A percentile compares a stretch with the other conserved stretches of the same genome.
Conservation (phyloP, 371 early-diverging fungal genomes). For the Massospora cicadina region DNA sequence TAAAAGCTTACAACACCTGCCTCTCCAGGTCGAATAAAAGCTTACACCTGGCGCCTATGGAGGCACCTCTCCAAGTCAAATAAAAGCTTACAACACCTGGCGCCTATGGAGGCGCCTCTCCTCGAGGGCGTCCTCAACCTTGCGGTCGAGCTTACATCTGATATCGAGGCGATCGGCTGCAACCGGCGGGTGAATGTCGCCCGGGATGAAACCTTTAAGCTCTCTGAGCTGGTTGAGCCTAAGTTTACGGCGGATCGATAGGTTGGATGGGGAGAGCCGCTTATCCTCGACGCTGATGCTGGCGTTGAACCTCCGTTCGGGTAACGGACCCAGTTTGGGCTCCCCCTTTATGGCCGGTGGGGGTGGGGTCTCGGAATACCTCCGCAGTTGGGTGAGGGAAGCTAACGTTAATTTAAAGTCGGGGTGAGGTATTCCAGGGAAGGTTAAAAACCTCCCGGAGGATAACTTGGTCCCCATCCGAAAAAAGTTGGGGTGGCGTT, state of each 20-base stretch:
- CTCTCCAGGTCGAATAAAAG: not conserved
- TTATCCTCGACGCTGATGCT: not conserved
- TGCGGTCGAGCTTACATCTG: not conserved
- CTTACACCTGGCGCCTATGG: not conserved
- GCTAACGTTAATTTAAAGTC: too few species aligned
- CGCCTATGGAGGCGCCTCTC: not conserved
- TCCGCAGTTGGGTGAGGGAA: too few species aligned
- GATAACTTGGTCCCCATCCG: too few species aligned
- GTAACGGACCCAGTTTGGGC: not conserved
- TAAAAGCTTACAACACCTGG: not conserved
- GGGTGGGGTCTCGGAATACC: too few species aligned
- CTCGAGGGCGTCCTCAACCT: not conserved
- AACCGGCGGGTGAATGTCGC: not conserved
- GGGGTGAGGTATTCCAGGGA: too few species aligned
- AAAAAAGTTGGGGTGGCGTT: too few species aligned
- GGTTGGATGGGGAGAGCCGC: not conserved
- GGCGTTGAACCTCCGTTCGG: not conserved
- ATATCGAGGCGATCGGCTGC: not conserved
- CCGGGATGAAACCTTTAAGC: conserved; percentile 5
- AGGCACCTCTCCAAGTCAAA: not conserved
- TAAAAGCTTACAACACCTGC: too few species aligned
- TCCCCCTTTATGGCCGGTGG: too few species aligned
- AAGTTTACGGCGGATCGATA: not conserved
- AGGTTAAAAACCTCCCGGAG: too few species aligned
- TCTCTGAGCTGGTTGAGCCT: not conserved